Evolutionary conservation across 2,329 filamentous ascomycete species (phyloP), one percentile per base, ranked within the genome.

Genomic region (Endocalyx cinctus): DNA sequence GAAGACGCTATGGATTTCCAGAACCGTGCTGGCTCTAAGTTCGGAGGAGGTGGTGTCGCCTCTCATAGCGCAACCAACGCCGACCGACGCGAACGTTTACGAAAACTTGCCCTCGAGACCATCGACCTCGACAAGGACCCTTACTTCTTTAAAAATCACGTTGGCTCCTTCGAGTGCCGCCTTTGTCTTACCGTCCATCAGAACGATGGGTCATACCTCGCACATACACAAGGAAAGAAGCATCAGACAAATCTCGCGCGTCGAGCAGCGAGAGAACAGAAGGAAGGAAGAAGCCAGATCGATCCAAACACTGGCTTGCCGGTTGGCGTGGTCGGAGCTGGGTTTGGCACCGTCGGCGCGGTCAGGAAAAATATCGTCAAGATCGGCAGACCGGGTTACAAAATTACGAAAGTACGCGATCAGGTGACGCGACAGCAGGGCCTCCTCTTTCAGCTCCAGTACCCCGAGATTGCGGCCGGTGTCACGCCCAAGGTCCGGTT

Each of bases 111-210:
- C 38, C 86, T 98, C 56, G 92, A 98, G 68, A 94, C 88, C 35
- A 98, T 98, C 72, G 90, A 97, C 69, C 85, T 97, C 43, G 92
- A 97, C 67, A 97, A 96, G 68, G 92, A 98, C 67, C 92, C 92
- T 0, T 98, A 97, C 77, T 96, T 97, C 72, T 98, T 98, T 82
- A 94, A 94, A 64, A 98, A 98, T 72, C 90, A 98, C 64, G 87
- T 97, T 52, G 92, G 92, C 56, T 92, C 84, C 55, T 98, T 96
- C 65, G 92, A 98, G 65, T 98, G 92, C 63, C 86, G 92, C 18
- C 83, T 98, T 25, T 98, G 92, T 57, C 72, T 98, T 17, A 98
- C 92, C 0, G 90, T 97, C 5, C 92, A 98, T 72, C 92, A 98
- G 57, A 98, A 98, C 62, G 92, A 98, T 68, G 92, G 92, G 43